Base-by-base conservation (phyloP, 441 rosid genomes). In the Pelargonium exstipulatum region DNA sequence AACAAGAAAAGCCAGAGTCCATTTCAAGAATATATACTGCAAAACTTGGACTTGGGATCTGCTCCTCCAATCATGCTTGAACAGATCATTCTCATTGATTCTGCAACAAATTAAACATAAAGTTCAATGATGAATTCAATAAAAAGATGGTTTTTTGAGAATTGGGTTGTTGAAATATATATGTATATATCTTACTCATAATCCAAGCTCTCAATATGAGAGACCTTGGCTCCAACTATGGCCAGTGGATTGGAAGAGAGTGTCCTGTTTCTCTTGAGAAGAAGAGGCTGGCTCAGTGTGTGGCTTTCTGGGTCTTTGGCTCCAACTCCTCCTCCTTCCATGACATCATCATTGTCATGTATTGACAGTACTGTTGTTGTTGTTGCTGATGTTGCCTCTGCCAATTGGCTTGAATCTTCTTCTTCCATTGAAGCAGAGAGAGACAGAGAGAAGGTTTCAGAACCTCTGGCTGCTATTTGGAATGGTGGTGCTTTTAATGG, bases 51-150 rank as follows among this genome's bases (percentile, higher is more conserved):
- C 76, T 74, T 77, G 85, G 76, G 96, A 87, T 91, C 98, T 82
- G 74, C 88, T 87, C 77, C 98, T 88, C 98, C 98, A 91, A 55
- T 94, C 98, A 72, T 91, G 97, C 79, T 89, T 93, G 85, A 93
- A 93, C 74, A 93, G 68, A 83, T 88, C 98, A 62, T 89, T 91
- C 72, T 93, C 98, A 72, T 89, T 91, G 74, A 89, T 91, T 78
- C 98, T 93, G 83, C 77, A 18, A 64, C 37, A 74, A n/a, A n/a
- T n/a, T n/a, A n/a, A n/a, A n/a, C n/a, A n/a, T n/a, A n/a, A n/a
- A n/a, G n/a, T n/a, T n/a, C 24, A 1, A 37, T 60, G 24, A 22
- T 17, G 57, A 73, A 69, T 14, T n/a, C 53, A 18, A 64, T 57
- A 7, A 17, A 5, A 13, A n/a, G 62, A 51, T 0, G 24, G 24